Evolutionary conservation across 192 early-diverging fungal species (phyloP), one percentile per base, ranked within the genome.

Genomic region (Glomus cerebriforme): DNA sequence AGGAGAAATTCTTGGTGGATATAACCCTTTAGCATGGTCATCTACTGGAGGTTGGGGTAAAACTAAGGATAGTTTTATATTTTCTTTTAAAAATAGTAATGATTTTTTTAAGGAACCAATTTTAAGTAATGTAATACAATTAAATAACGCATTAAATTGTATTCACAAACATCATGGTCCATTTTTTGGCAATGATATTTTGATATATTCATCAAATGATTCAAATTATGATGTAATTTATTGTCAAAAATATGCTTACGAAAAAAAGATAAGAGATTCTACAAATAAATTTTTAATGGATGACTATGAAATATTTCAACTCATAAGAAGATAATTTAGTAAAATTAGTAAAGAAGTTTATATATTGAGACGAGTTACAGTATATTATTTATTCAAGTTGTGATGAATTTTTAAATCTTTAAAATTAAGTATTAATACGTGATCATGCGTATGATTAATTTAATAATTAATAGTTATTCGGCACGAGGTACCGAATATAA

Each of bases 61-160:
- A 29, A 10, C 19, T 24, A 35, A 24, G 8, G 47, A 34, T 29
- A 72, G 39, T 45, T 72, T 72, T 72, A 72, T 72, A 39, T 72
- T 72, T 27, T 72, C 45, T 32, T 34, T 72, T 22, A 60, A 6
- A 1, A 60, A 24, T 24, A 26, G 19, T 9, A 3, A 24, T 0
- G 37, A 39, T 9, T 39, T 39, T 60, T 60, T 27, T 8, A 60
- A 60, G 24, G n/a, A 22, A 7, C 26, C 59, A 24, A 60, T 60
- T 2, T 60, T 60, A 26, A 60, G 59, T 60, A 10, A 60, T 22
- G n/a, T 60, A 24, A 60, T 24, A 26, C 22, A 60, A 5, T 60
- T 9, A 9, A 22, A 26, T 10, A 24, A 60, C 26, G 59, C n/a
- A 60, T 26, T 60, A 26, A 26, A 60, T 60, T 22, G 59, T 22